A percentile compares a stretch with the other conserved stretches of the same genome.
These are phyloP conservation scores for Rehmannia glutinosa DNA, from an alignment of 257 asterid species.

Conservation along the genomic window DNA sequence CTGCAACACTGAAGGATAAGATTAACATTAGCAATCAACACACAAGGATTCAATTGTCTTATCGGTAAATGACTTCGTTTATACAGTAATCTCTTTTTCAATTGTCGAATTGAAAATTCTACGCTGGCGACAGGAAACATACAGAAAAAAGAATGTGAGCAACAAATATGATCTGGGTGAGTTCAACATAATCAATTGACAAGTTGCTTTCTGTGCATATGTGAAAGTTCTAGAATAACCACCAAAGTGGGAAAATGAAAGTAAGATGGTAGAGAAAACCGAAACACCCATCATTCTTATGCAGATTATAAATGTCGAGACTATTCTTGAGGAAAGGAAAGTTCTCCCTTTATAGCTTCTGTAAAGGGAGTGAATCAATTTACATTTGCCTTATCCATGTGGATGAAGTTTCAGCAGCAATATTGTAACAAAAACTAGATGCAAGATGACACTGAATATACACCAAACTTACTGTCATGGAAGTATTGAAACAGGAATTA, in stretches of 20 bases:
- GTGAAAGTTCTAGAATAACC: background rate
- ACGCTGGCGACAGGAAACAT: background rate
- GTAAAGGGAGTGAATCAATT: background rate
- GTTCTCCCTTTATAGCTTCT: background rate
- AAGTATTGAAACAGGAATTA: background rate
- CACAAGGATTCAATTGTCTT: no score
- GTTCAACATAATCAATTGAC: background rate
- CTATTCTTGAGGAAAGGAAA: background rate
- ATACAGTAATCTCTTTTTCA: no score
- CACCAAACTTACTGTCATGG: background rate
- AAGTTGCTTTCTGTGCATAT: background rate
- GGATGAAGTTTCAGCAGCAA: no score
- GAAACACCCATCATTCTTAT: background rate
- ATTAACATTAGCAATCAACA: conserved; percentile 2
- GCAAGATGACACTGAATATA: background rate
- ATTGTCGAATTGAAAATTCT: background rate
- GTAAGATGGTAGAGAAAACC: background rate
- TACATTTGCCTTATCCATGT: no score
- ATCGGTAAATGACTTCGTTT: no score
- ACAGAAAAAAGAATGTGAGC: background rate
- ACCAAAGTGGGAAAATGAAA: background rate
- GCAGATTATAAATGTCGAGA: background rate
- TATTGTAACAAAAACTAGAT: background rate
- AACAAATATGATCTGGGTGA: background rate
- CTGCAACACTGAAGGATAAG: conserved; percentile 20